A percentile compares a stretch with the other conserved stretches of the same genome.
These are phyloP conservation scores for Xylariomycetidae sp. DNA, from an alignment of 2,329 filamentous ascomycete genomes.

Conservation along the genomic window DNA sequence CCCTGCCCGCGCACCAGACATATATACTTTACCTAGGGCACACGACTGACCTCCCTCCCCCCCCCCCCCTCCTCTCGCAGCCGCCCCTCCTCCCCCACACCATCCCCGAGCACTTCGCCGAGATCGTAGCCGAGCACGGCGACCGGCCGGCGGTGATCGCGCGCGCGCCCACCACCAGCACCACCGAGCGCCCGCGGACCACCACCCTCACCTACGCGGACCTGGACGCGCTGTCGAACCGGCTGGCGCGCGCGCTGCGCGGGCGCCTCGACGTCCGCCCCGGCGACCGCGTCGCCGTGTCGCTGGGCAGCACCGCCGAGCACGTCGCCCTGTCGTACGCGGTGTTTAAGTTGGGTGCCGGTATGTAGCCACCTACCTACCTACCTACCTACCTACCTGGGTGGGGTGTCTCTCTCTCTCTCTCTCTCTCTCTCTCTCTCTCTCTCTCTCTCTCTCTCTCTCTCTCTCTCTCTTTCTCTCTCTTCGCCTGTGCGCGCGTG, in stretches of 20 bases:
- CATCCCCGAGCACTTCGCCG: conserved; percentile 65
- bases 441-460: too few species aligned
- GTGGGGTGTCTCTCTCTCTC: too few species aligned
- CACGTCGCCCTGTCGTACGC: conserved; percentile 84
- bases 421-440: too few species aligned
- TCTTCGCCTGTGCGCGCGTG: too few species aligned
- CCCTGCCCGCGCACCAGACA: too few species aligned
- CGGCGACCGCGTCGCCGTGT: conserved; percentile 80
- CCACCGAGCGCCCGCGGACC: conserved; percentile 40
- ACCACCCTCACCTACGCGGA: conserved; percentile 65
- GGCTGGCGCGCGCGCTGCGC: conserved; percentile 65
- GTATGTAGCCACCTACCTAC: too few species aligned
- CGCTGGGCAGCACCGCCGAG: conserved; percentile 77
- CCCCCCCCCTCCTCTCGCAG: conserved; percentile 38
- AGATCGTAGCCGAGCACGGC: conserved; percentile 57
- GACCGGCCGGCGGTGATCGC: conserved; percentile 56
- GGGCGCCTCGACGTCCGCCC: conserved; percentile 67
- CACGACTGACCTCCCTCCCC: too few species aligned
- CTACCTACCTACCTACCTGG: too few species aligned
- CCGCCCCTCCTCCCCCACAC: conserved; percentile 62
- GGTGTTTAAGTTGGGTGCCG: conserved; percentile 87
- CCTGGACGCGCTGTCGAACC: conserved; percentile 71
- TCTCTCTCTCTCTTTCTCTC: too few species aligned
- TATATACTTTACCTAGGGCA: too few species aligned
- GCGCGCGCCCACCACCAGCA: conserved; percentile 33